Evolutionary conservation across 2,329 filamentous ascomycete species (phyloP).

Genomic region (Aspergillus latus): DNA sequence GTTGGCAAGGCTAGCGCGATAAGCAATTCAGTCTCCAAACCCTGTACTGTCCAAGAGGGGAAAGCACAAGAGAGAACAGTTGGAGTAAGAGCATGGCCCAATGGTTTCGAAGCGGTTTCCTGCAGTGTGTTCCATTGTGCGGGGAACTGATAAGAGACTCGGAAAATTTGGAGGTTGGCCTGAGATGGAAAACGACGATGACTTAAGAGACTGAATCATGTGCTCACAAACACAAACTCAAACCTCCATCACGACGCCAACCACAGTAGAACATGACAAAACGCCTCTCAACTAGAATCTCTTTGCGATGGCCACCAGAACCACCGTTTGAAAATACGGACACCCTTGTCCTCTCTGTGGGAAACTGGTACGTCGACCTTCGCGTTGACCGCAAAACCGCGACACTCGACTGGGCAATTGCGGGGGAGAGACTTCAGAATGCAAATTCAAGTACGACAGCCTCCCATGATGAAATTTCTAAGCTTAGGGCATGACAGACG

Average conservation of each 20-base stretch:
- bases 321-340: conserved; percentile 45
- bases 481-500: conserved; percentile 22
- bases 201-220: background rate
- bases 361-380: conserved; percentile 46
- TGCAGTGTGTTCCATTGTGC: background rate
- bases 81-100: conserved; percentile 5
- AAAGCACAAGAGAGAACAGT: conserved; percentile 1
- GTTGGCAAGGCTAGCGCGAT: background rate
- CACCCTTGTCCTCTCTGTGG: conserved; percentile 45
- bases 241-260: background rate
- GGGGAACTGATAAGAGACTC: conserved; percentile 4
- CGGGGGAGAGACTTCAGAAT: conserved; percentile 42
- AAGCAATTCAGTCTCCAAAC: background rate
- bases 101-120: background rate
- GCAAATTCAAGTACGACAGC: conserved; percentile 35
- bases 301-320: conserved; percentile 45
- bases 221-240: background rate
- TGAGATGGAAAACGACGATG: background rate
- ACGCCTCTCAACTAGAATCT: conserved; percentile 42
- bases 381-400: conserved; percentile 40
- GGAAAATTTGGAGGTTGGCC: background rate
- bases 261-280: conserved; percentile 4
- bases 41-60: background rate
- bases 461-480: background rate
- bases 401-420: conserved; percentile 46